A percentile compares a stretch with the other conserved stretches of the same genome.
phyloP scores from a whole-genome alignment of 2,329 filamentous ascomycete genomes.

The Truncatella angustata region DNA sequence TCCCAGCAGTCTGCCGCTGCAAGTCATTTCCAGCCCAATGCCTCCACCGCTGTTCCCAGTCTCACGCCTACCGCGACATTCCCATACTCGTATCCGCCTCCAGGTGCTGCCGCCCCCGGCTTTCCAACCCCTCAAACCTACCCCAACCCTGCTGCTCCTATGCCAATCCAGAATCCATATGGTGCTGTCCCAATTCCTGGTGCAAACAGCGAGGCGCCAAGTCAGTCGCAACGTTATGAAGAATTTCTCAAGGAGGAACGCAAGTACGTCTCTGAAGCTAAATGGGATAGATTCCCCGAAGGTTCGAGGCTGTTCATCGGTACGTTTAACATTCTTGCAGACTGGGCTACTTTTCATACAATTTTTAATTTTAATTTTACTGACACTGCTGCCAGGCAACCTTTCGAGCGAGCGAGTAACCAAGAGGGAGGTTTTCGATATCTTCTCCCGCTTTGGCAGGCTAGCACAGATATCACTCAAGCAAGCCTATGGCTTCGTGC shows the following conservation, averaged over 20 bases:
- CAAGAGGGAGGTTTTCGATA: slow-evolving; percentile 88
- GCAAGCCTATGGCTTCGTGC: slow-evolving; percentile 94
- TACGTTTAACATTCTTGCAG: slow-evolving; percentile 38
- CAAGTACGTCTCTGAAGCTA: slow-evolving; percentile 72
- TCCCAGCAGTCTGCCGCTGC: slow-evolving; percentile 36
- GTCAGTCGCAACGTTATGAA: slow-evolving; percentile 58
- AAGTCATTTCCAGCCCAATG: slow-evolving; percentile 28
- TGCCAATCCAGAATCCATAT: slow-evolving; percentile 10
- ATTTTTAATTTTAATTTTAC: too few species aligned
- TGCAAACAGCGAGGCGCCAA: slow-evolving; percentile 10
- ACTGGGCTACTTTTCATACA: too few species aligned
- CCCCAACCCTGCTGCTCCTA: slow-evolving; percentile 20
- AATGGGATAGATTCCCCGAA: slow-evolving; percentile 78
- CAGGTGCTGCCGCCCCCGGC: slow-evolving; percentile 31
- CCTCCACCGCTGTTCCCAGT: slow-evolving; percentile 24
- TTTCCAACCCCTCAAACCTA: slow-evolving; percentile 28
- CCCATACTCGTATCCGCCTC: slow-evolving; percentile 32
- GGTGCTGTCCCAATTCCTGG: slow-evolving; percentile 13
- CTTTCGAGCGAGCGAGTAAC: slow-evolving; percentile 89
- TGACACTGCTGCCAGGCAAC: slow-evolving; percentile 62
- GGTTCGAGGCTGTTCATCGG: slow-evolving; percentile 80
- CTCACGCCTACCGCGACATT: slow-evolving; percentile 30
- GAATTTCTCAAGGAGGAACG: slow-evolving; percentile 71
- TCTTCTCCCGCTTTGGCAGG: slow-evolving; percentile 81
- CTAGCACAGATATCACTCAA: slow-evolving; percentile 95